Evolutionary conservation across 257 asterid species (phyloP).

Genomic region (Solanum ahanhuiri): DNA sequence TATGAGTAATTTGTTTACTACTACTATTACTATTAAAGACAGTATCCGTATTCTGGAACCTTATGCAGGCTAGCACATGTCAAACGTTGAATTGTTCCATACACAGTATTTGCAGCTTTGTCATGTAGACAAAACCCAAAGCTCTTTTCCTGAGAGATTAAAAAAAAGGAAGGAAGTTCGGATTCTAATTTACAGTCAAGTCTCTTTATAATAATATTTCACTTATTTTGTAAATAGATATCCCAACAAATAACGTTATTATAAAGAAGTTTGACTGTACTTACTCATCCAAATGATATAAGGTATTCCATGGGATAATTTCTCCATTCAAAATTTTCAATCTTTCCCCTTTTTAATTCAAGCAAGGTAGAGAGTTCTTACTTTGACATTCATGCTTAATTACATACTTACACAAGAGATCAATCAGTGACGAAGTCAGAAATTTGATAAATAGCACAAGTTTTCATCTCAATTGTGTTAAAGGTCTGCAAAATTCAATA

Average conservation of each 20-base stretch:
- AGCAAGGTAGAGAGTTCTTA: background rate
- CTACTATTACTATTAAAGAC: background rate
- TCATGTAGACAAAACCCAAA: background rate
- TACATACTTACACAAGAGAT: background rate
- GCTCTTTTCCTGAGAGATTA: background rate
- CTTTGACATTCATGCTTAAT: background rate
- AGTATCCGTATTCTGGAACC: background rate
- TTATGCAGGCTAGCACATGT: background rate
- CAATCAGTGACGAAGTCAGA: background rate
- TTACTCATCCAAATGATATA: background rate
- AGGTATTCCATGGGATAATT: background rate
- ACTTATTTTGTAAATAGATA: background rate
- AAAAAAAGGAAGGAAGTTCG: background rate
- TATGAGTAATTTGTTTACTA: background rate
- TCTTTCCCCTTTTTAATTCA: background rate
- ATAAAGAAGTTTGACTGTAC: background rate
- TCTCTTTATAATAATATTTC: background rate
- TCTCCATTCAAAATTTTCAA: background rate
- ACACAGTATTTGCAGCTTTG: background rate
- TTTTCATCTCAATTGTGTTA: too few relatives aligned
- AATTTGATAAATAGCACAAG: background rate
- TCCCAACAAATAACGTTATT: background rate
- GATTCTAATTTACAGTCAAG: background rate
- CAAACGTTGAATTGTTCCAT: background rate
- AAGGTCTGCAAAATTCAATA: accelerated